Evolutionary conservation across 768 basidiomycete species (phyloP).

Genomic region (Baorangia bicolor): DNA sequence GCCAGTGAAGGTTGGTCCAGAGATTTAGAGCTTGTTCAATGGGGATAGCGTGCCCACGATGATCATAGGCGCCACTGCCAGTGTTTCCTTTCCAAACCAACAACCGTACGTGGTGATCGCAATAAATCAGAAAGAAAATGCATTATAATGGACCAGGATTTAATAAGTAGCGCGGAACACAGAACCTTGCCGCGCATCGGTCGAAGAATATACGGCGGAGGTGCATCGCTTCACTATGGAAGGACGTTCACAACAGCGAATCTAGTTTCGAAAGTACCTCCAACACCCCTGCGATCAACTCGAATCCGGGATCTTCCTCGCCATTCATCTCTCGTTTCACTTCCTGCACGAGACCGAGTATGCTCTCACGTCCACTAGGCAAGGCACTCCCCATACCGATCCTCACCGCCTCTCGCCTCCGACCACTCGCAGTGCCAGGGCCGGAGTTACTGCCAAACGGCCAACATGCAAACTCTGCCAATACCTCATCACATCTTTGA

Average conservation of each 20-base stretch:
- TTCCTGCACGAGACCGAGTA: constrained; percentile 72
- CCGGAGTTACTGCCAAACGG: constrained; percentile 63
- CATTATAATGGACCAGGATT: constrained; percentile 10
- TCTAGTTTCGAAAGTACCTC: constrained; percentile 94
- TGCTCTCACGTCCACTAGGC: constrained; percentile 58
- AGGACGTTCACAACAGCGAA: constrained; percentile 41
- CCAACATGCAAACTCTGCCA: constrained; percentile 90
- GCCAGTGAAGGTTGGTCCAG: background rate
- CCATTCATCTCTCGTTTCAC: constrained; percentile 68
- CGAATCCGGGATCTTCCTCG: constrained; percentile 84
- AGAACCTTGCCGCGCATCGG: background rate
- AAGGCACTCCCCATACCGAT: constrained; percentile 57
- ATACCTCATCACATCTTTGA: constrained; percentile 88
- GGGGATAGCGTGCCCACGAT: too few relatives aligned
- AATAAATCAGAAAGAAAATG: background rate
- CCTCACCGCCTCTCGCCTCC: constrained; percentile 43
- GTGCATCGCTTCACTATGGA: background rate
- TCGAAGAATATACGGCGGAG: background rate
- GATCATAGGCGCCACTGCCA: too few relatives aligned
- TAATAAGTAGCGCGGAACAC: constrained; percentile 9
- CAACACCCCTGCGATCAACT: constrained; percentile 88
- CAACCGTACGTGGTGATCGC: background rate
- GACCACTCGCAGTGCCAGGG: constrained; percentile 34
- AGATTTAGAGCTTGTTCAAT: background rate
- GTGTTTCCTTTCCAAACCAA: background rate